A percentile compares a stretch with the other conserved stretches of the same genome.
Evolutionary conservation across 148 eudicot species (phyloP).

Genomic region (Fagopyrum tataricum): DNA sequence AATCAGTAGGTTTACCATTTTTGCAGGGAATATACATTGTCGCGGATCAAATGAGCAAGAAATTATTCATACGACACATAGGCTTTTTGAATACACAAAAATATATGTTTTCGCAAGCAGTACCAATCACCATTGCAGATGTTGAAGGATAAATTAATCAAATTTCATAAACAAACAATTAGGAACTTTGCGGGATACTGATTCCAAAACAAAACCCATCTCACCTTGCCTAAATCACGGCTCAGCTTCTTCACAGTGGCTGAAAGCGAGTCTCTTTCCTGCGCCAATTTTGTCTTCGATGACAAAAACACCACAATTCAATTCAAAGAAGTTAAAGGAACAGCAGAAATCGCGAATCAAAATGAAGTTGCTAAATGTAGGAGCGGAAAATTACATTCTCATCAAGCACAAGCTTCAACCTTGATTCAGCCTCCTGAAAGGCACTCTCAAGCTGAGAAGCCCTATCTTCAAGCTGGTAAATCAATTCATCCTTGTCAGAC

Average conservation of each 20-base stretch:
- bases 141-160: background rate
- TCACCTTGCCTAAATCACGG: conserved; percentile 78
- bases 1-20: background rate
- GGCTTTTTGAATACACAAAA: background rate
- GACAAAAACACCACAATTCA: background rate
- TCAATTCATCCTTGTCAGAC: conserved; percentile 41
- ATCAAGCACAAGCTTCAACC: conserved; percentile 44
- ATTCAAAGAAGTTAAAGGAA: background rate
- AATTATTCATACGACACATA: background rate
- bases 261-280: conserved; percentile 81
- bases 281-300: conserved; percentile 49
- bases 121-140: background rate
- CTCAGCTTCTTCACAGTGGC: conserved; percentile 61
- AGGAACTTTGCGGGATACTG: background rate
- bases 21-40: background rate
- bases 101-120: background rate
- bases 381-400: conserved; percentile 52
- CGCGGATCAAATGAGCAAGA: background rate
- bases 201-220: background rate
- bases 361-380: background rate
- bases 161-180: background rate
- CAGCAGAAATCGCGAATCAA: background rate
- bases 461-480: conserved; percentile 52
- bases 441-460: conserved; percentile 36
- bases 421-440: conserved; percentile 45